Base-by-base conservation (phyloP, 495 filamentous ascomycete species). In the Cercophora newfieldiana region DNA sequence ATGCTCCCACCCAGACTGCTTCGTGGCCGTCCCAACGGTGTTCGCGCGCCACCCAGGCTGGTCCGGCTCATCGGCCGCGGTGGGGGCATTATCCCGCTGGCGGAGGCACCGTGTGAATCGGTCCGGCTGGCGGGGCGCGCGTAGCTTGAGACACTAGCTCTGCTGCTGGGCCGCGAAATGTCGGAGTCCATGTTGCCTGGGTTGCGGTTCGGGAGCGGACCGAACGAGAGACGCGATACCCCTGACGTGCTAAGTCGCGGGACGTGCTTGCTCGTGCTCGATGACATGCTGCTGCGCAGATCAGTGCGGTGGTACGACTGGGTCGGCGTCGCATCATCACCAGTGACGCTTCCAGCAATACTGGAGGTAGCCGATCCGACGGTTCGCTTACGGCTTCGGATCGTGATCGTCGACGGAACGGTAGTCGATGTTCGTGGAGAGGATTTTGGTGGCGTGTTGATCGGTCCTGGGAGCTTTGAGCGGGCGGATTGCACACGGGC, bases 401-500 rank as follows among this genome's bases (percentile, higher is more conserved):
- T 86, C 0, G 92, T 93, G 65, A 96, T 85, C 7, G 87, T 89
- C 1, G 88, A 82, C 16, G 92, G 86, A n/a, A 96, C 85, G 53
- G 82, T 80, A 66, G 83, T 77, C 2, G 84, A 84, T 53, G 81
- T 81, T 65, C 89, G 87, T 10, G 93, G 92, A 1, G 92, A 94
- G 28, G 84, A 82, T 28, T 89, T 89, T n/a, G 94, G 92, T 5
- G 95, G 93, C 1, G 91, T 94, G 57, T 80, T 85, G 16, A 86
- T 86, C 6, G 91, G 91, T 4, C 87, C 90, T 0, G 95, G 95
- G 2, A 99, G 85, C 75, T 97, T 96, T 31, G 93, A 96, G 66
- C 92, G 88, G 25, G 91, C 95, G n/a, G 90, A 92, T 56, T 98
- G 93, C 7, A 99, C 93, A 30, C 94, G 85, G 64, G 94, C 90